Percentiles rank a stretch among this genome's conserved stretches.
Conservation (phyloP, 164 flowering plant species). For the Berberis thunbergii region DNA sequence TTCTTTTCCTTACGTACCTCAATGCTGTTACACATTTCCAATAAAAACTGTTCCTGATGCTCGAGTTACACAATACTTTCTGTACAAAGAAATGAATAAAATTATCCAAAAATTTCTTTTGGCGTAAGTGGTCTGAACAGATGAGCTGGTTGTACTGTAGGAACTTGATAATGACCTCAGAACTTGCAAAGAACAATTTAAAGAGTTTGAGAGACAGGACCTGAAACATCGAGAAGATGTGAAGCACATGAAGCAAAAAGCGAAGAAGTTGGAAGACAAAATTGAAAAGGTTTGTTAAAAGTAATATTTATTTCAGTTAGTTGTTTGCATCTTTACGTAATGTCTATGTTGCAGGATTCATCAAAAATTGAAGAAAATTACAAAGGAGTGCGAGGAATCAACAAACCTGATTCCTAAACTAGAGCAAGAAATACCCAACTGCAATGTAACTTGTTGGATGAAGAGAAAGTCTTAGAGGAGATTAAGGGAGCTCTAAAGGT, state of each 20-base stretch:
- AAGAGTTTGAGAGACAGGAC: constrained; percentile 96
- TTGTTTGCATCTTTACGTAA: constrained; percentile 4
- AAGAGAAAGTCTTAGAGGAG: constrained; percentile 70
- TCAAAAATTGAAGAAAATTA: constrained; percentile 44
- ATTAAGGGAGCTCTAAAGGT: constrained; percentile 81
- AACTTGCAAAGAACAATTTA: constrained; percentile 68
- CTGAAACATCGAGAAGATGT: constrained; percentile 75
- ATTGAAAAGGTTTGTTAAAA: constrained; percentile 47
- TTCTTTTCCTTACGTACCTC: not conserved
- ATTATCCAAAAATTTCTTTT: no score
- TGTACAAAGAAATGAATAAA: no score
- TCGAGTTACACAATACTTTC: no score
- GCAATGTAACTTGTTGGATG: constrained; percentile 45
- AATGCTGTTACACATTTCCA: no score
- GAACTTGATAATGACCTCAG: constrained; percentile 60
- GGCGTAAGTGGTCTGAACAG: not conserved
- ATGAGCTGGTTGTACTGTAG: constrained; percentile 22
- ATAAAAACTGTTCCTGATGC: not conserved
- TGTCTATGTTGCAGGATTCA: constrained; percentile 46
- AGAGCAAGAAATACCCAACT: constrained; percentile 62
- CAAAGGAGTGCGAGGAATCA: constrained; percentile 54
- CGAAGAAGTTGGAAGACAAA: constrained; percentile 82
- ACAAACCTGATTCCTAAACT: constrained; percentile 60
- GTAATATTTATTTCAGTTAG: not conserved
- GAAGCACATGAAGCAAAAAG: constrained; percentile 77